Conservation (phyloP, 2,329 filamentous ascomycete genomes). For the Pseudophaeomoniella oleicola region DNA sequence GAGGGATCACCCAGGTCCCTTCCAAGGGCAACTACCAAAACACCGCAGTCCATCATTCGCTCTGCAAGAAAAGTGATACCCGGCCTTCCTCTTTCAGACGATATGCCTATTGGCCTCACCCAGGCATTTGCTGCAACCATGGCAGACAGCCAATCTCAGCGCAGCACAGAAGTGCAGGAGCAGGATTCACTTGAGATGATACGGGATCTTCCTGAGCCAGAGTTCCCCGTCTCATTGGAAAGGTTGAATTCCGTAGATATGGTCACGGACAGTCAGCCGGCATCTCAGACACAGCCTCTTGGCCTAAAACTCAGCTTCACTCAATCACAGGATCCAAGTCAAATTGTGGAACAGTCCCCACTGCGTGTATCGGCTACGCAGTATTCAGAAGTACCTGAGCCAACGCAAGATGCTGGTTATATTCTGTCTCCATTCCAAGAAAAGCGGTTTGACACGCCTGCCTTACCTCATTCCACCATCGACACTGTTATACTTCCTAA, state of each 20-base stretch:
- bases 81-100: constrained; percentile 39
- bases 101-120: constrained; percentile 52
- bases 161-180: constrained; percentile 14
- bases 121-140: constrained; percentile 87
- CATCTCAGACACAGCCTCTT: constrained; percentile 22
- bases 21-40: constrained; percentile 17
- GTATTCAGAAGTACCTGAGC: constrained; percentile 54
- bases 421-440: constrained; percentile 57
- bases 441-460: constrained; percentile 43
- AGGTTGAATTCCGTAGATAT: constrained; percentile 47
- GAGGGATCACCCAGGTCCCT: constrained; percentile 14
- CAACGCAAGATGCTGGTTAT: constrained; percentile 71
- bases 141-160: constrained; percentile 42
- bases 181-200: constrained; percentile 37
- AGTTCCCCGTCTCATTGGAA: constrained; percentile 33
- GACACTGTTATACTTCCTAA: constrained; percentile 49
- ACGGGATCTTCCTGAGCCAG: constrained; percentile 35
- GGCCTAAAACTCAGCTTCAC: constrained; percentile 42
- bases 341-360: constrained; percentile 20
- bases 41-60: constrained; percentile 50
- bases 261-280: constrained; percentile 41
- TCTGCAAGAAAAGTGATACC: constrained; percentile 59
- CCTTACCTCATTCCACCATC: constrained; percentile 42
- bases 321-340: constrained; percentile 37
- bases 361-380: constrained; percentile 38